Base-by-base conservation (phyloP, 495 filamentous ascomycete genomes). In the Aspergillus sparsus region DNA sequence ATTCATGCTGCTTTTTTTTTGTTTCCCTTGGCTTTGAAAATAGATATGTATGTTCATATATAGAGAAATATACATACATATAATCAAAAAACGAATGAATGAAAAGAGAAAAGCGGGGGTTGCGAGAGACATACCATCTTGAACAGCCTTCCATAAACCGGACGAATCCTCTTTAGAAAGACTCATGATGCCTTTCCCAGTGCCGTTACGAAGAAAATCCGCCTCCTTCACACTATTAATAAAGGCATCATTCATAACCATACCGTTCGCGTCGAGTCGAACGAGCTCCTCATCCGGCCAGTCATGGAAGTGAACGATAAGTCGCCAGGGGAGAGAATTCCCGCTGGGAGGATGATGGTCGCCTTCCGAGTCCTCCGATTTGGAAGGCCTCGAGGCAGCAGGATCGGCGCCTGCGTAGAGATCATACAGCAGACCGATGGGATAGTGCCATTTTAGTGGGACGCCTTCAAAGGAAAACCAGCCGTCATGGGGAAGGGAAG, bases 171-270 rank as follows among this genome's bases (percentile, higher is more conserved):
- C 89, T 71, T 92, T 93, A 32, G 88, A 91, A 56, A 98, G 75
- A 37, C 85, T 89, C 95, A 98, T 98, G 59, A 98, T 93, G 36
- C 86, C 88, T 69, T 93, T 92, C 3, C 92, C 93, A 11, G 87
- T 96, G 16, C 94, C 92, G 60, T 96, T 92, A 36, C 94, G 85
- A 35, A 97, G 77, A 66, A 92, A 96, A 68, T 97, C 93, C 16
- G 94, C 95, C 81, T 96, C 93, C 73, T 98, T 99, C 60, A 95
- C 91, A 62, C 85, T 89, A 66, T 98, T 97, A 62, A 95, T 90
- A 70, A 92, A 98, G 0, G 92, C 88, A 70, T 98, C 94, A 57
- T 89, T 85, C 66, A 83, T 76, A 36, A 84, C 77, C 67, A 83
- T 82, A 9, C 85, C 85, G 13, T 84, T 75, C 1, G 71, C 72